These are phyloP conservation scores for Fagopyrum tataricum DNA, from an alignment of 148 eudicot genomes.

Conservation along the genomic window DNA sequence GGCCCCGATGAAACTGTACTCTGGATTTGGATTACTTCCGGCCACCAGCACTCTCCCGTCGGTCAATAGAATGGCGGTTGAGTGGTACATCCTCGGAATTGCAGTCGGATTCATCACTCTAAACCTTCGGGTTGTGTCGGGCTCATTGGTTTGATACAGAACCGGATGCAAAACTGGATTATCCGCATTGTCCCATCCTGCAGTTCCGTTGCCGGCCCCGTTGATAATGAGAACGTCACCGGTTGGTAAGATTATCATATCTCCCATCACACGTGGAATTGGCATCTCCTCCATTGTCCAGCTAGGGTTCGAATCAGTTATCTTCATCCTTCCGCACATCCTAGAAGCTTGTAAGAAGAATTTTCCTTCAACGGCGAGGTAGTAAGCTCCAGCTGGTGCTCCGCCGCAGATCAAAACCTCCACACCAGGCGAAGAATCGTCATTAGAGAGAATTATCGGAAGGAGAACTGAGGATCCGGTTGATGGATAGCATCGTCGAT, in stretches of 20 bases:
- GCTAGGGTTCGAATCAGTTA: conserved; percentile 35
- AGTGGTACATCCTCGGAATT: conserved; percentile 71
- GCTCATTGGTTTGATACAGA: conserved; percentile 27
- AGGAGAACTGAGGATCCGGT: conserved; percentile 71
- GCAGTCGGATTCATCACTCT: conserved; percentile 37
- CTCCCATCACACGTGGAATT: conserved; percentile 74
- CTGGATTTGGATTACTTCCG: conserved; percentile 72
- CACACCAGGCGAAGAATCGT: conserved; percentile 18
- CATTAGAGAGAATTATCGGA: conserved; percentile 25
- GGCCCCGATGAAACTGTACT: conserved; percentile 49
- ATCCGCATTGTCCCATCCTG: conserved; percentile 78
- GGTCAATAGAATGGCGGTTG: conserved; percentile 48
- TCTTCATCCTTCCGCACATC: conserved; percentile 44
- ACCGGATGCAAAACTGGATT: conserved; percentile 66
- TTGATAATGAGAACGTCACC: conserved; percentile 64
- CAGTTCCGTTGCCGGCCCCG: conserved; percentile 71
- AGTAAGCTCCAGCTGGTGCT: conserved; percentile 35
- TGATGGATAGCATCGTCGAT: conserved; percentile 58
- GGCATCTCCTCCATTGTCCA: conserved; percentile 78
- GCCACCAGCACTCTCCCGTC: conserved; percentile 79
- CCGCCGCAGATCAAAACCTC: conserved; percentile 90
- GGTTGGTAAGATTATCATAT: conserved; percentile 60
- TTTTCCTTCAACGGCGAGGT: conserved; percentile 21
- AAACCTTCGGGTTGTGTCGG: conserved; percentile 34
- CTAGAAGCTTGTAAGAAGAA: conserved; percentile 37